Evolutionary conservation across 208 protist genomes (phyloP), one percentile per base, ranked within the genome.

Genomic region (Wallacemonas sp.): DNA sequence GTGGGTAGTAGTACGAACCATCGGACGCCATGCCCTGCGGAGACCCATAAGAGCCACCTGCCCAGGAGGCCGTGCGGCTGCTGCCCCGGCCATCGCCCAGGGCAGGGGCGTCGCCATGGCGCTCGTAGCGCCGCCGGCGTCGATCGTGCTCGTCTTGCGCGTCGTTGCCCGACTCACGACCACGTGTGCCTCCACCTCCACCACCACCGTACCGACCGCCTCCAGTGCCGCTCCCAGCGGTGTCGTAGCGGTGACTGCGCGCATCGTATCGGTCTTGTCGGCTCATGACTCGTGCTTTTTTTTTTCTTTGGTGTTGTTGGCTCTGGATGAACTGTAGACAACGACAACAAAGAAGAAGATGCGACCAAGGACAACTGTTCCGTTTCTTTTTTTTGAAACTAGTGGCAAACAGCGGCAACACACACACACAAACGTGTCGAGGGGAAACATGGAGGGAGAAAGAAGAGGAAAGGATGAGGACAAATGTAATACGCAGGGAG

Each of bases 281-380:
- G 26, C 46, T 68, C 65, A 66, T 79, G 22, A 61, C 31, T 23
- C 44, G 12, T 50, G 28, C 44, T 49, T 62, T 65, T 50, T 61
- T 57, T 63, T 25, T 32, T 68, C 50, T 39, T 49, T 54, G 20
- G 49, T 28, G 12, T 55, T 64, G 8, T 54, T 49, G n/a, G n/a
- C n/a, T n/a, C n/a, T n/a, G n/a, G n/a, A n/a, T n/a, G n/a, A n/a
- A n/a, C n/a, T n/a, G n/a, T n/a, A n/a, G n/a, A n/a, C n/a, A 32
- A 48, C 42, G 42, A 48, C n/a, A 16, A 5, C 11, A 22, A 48
- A 22, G n/a, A 16, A 48, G 36, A 39, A 39, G 36, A 12, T 39
- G 12, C 36, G 12, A 39, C 12, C 8, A 48, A 20, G 20, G 44
- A 25, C 44, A 5, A 18, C 20, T 7, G 11, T 48, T 20, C 20